Conservation (phyloP, 2,329 filamentous ascomycete species). For the Bimuria novae-zelandiae region DNA sequence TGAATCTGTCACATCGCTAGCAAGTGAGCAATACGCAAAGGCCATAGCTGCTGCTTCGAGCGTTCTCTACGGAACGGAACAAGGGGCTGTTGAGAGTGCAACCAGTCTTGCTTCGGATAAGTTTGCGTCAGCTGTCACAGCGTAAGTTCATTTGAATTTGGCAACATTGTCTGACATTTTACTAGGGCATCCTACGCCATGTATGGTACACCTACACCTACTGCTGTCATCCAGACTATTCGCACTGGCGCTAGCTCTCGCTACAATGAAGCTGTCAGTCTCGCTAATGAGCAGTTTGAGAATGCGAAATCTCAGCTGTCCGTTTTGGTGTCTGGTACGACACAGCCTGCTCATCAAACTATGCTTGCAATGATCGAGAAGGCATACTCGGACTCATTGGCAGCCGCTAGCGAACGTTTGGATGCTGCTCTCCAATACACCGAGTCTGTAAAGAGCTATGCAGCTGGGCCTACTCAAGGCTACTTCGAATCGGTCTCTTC, state of each 20-base stretch:
- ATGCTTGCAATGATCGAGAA: conserved; percentile 70
- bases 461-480: conserved; percentile 50
- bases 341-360: conserved; percentile 70
- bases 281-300: conserved; percentile 68
- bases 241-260: conserved; percentile 57
- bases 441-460: conserved; percentile 46
- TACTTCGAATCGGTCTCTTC: conserved; percentile 64
- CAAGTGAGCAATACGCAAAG: conserved; percentile 61
- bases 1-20: conserved; percentile 58
- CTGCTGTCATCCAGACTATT: conserved; percentile 50
- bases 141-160: conserved; percentile 47
- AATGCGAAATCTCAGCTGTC: conserved; percentile 71
- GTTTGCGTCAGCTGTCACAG: conserved; percentile 62
- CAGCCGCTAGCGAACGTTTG: conserved; percentile 64
- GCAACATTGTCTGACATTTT: conserved; percentile 16
- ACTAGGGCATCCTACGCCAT: conserved; percentile 59
- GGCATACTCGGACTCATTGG: conserved; percentile 69
- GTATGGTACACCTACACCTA: conserved; percentile 57
- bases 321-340: conserved; percentile 68
- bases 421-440: conserved; percentile 58
- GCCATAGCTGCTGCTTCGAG: conserved; percentile 62
- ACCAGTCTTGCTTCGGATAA: conserved; percentile 58
- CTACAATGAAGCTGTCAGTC: conserved; percentile 68
- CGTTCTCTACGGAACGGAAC: conserved; percentile 58
- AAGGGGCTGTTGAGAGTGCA: conserved; percentile 49